These are phyloP conservation scores for Pythium plurisporium DNA, from an alignment of 352 stramenopile species.

Conservation along the genomic window DNA sequence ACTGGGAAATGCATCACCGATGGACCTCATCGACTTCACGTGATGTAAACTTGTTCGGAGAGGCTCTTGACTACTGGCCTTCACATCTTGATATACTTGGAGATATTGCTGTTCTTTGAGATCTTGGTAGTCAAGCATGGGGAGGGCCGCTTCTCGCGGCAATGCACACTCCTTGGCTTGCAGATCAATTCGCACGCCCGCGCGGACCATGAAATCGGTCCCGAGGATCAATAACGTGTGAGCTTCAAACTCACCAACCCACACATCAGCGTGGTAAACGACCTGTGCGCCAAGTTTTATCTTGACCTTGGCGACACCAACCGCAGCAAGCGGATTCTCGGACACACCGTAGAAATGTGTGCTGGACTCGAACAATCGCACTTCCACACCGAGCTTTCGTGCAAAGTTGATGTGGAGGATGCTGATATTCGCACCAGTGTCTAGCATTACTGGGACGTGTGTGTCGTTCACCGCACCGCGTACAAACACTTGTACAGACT, in stretches of 20 bases:
- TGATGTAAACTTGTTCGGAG: neutral
- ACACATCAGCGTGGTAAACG: constrained; percentile 7
- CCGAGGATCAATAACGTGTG: constrained; percentile 9
- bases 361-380: constrained; percentile 3
- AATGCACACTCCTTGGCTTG: neutral
- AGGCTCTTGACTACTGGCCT: neutral
- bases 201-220: constrained; percentile 16
- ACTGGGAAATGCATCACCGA: neutral
- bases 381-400: neutral
- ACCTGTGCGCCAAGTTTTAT: neutral
- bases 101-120: neutral
- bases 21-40: neutral
- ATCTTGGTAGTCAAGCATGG: neutral
- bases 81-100: neutral
- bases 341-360: constrained; percentile 6
- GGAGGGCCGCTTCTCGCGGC: neutral
- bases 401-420: constrained; percentile 9
- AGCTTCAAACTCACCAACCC: constrained; percentile 17
- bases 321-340: neutral
- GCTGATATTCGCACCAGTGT: constrained; percentile 9
- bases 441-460: constrained; percentile 5
- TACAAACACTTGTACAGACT: constrained; percentile 3
- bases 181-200: constrained; percentile 2
- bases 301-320: neutral
- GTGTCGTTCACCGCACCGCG: neutral